phyloP scores from a whole-genome alignment of 495 filamentous ascomycete species.

The Aspergillus sparsus region DNA sequence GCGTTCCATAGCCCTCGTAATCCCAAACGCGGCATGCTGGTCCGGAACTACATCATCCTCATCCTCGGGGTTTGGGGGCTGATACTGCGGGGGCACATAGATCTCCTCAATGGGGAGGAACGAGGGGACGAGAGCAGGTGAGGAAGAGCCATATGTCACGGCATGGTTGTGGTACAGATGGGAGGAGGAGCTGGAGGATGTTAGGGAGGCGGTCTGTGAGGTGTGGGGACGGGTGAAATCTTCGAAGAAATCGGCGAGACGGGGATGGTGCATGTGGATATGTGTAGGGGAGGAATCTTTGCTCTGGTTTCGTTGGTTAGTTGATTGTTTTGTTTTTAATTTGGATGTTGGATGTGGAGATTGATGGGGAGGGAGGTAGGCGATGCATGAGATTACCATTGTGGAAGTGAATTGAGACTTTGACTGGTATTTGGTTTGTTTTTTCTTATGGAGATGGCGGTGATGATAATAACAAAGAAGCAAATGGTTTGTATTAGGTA shows the following conservation, averaged over 20 bases:
- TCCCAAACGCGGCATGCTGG: constrained; percentile 96
- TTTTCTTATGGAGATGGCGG: no score
- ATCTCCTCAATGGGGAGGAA: constrained; percentile 66
- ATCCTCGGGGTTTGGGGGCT: constrained; percentile 94
- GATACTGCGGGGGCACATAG: constrained; percentile 84
- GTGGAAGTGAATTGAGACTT: no score
- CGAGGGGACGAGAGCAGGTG: constrained; percentile 40
- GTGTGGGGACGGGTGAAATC: constrained; percentile 61
- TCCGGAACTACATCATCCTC: constrained; percentile 98
- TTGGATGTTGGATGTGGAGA: neutral
- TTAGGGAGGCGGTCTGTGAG: constrained; percentile 25
- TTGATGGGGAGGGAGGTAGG: no score
- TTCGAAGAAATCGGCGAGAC: constrained; percentile 89
- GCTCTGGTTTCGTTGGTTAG: constrained; percentile 53
- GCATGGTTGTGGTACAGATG: constrained; percentile 23
- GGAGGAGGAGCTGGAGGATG: constrained; percentile 26
- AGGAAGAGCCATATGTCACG: constrained; percentile 40
- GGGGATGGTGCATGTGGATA: constrained; percentile 79
- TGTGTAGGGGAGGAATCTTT: constrained; percentile 88
- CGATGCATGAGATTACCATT: no score
- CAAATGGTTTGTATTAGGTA: no score
- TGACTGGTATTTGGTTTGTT: no score
- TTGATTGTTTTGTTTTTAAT: constrained; percentile 10
- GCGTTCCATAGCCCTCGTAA: constrained; percentile 72
- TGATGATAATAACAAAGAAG: no score